Percentiles rank a stretch among this genome's conserved stretches.
These are phyloP conservation scores for Sistotremastrum niveocremeum DNA, from an alignment of 768 basidiomycete species.

Conservation along the genomic window DNA sequence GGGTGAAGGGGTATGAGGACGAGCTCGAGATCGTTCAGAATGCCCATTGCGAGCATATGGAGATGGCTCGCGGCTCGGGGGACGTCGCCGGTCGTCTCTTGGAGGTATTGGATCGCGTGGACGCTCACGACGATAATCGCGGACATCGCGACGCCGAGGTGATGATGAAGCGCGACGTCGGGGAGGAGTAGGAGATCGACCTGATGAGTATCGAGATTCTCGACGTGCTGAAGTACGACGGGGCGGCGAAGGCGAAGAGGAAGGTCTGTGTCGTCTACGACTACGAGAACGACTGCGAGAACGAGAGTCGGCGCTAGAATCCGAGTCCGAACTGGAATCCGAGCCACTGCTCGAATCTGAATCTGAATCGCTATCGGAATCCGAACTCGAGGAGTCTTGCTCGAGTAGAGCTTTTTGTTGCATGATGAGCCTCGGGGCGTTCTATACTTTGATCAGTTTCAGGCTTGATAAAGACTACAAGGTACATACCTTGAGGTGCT, in stretches of 20 bases:
- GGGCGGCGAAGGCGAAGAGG: slow-evolving; percentile 6
- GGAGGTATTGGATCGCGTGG: too few species aligned
- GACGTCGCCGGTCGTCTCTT: too few species aligned
- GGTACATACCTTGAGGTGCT: slow-evolving; percentile 71
- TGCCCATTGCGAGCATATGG: too few species aligned
- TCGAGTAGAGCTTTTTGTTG: slow-evolving; percentile 85
- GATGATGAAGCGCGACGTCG: slow-evolving; percentile 8
- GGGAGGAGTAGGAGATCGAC: slow-evolving; percentile 22
- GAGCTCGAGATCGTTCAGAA: too few species aligned
- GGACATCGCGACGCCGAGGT: slow-evolving; percentile 1
- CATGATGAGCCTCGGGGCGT: slow-evolving; percentile 86
- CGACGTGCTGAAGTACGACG: slow-evolving; percentile 22
- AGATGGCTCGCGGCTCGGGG: too few species aligned
- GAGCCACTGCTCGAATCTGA: slow-evolving; percentile 22
- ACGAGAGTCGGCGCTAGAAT: slow-evolving; percentile 24
- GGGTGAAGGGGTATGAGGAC: too few species aligned
- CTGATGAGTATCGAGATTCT: slow-evolving; percentile 11
- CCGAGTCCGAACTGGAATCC: slow-evolving; percentile 23
- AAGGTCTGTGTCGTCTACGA: slow-evolving; percentile 16
- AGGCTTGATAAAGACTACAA: background rate
- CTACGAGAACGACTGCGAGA: slow-evolving; percentile 14
- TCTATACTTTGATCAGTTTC: slow-evolving; percentile 32
- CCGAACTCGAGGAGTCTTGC: slow-evolving; percentile 39
- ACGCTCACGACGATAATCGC: too few species aligned
- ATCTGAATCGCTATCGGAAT: slow-evolving; percentile 25